phyloP scores from a whole-genome alignment of 2,329 filamentous ascomycete genomes.

The Fusarium penzigii region DNA sequence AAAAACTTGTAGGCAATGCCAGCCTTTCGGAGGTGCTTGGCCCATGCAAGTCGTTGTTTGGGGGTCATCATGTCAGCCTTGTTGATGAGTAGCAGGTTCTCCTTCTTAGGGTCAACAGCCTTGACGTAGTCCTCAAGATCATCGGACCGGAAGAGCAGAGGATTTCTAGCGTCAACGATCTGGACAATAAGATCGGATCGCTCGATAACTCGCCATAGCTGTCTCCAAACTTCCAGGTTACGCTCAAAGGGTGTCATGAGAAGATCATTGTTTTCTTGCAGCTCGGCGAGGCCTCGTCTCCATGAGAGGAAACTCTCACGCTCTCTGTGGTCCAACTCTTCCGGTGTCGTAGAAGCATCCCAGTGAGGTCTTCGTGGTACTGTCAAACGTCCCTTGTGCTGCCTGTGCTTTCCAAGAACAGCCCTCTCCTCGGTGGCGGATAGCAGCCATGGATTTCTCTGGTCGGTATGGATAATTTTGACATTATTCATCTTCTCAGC shows the following conservation, averaged over 20 bases:
- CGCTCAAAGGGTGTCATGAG: slow-evolving; percentile 98
- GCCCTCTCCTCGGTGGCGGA: slow-evolving; percentile 81
- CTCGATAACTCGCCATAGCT: slow-evolving; percentile 97
- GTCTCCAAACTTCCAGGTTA: slow-evolving; percentile 96
- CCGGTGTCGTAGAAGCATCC: slow-evolving; percentile 81
- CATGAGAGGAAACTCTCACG: slow-evolving; percentile 81
- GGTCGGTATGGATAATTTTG: slow-evolving; percentile 96
- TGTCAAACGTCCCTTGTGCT: slow-evolving; percentile 77
- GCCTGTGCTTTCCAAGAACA: slow-evolving; percentile 77
- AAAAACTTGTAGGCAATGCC: slow-evolving; percentile 94
- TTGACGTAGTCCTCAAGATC: slow-evolving; percentile 95
- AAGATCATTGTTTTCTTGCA: slow-evolving; percentile 91
- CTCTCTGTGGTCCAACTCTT: slow-evolving; percentile 78
- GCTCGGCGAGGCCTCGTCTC: slow-evolving; percentile 85
- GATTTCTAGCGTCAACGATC: slow-evolving; percentile 96
- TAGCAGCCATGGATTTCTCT: slow-evolving; percentile 92
- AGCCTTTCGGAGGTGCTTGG: slow-evolving; percentile 77
- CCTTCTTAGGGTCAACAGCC: slow-evolving; percentile 83
- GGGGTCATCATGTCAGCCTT: slow-evolving; percentile 99
- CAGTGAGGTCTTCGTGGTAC: slow-evolving; percentile 88
- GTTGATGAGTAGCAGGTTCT: slow-evolving; percentile 92
- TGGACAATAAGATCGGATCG: slow-evolving; percentile 93
- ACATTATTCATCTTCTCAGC: slow-evolving; percentile 99
- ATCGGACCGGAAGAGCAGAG: slow-evolving; percentile 88
- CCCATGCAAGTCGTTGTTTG: slow-evolving; percentile 81